Evolutionary conservation across 2,329 filamentous ascomycete genomes (phyloP), one percentile per base, ranked within the genome.

Genomic region (Fusarium sp.): DNA sequence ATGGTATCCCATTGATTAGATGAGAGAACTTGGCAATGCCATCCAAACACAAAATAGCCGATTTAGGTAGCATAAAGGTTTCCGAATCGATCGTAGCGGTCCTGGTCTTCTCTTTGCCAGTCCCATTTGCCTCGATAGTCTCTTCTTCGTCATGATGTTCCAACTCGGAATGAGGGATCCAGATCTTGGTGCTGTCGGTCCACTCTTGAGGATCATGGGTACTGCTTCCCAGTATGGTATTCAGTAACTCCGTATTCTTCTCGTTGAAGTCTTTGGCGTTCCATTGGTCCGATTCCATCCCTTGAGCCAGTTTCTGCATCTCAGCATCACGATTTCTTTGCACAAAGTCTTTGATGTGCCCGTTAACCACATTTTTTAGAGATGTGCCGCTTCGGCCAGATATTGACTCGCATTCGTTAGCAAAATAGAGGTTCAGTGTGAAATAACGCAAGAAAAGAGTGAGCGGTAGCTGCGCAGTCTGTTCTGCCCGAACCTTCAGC

Each of bases 361-460:
- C 86, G 71, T 95, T 94, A 62, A 97, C 91, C 33, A 94, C 87
- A 18, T 87, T 92, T 79, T 95, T 95, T 8, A 97, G 81, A 2
- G 89, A 84, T 4, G 89, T 90, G 10, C 92, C 92, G 62, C 92
- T 92, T 58, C 92, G 87, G 1, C 93, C 92, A 23, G 92, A 95
- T 20, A 96, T 89, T 16, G 92, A 91, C 78, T 97, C 93, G 74
- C 93, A 96, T 77, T 97, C 93, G 65, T 94, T 93, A 46, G 92
- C 91, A 77, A 97, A 96, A 57, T 93, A 87, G 9, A 93, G 83
- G 73, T 95, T 96, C 34, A 97, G 84, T 2, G 88, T 92, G 72
- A 95, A 94, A 77, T 96, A 96, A 37, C 93, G 88, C 42, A 96
- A 80, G 77, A 97, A 97, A 71, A 88, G 85, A 46, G 88, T 82